A percentile compares a stretch with the other conserved stretches of the same genome.
phyloP scores from a whole-genome alignment of 2,329 filamentous ascomycete species.

The Xylaria sp. region DNA sequence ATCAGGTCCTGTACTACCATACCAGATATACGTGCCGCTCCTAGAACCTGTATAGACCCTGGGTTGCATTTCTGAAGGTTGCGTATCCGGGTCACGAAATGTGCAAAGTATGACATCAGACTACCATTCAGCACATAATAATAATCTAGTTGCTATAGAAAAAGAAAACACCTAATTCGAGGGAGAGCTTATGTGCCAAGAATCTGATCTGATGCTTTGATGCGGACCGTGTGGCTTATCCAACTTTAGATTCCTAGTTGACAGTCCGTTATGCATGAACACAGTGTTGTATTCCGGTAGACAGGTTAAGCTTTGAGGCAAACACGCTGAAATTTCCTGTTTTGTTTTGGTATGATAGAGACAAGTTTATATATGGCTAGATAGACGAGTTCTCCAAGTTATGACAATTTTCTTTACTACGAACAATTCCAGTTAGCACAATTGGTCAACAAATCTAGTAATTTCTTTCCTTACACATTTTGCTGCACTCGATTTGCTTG shows the following conservation, averaged over 20 bases:
- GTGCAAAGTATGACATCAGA: not conserved
- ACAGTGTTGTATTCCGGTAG: constrained; percentile 2
- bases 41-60: not conserved
- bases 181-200: not conserved
- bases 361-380: not conserved
- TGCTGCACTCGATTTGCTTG: not conserved
- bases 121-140: not conserved
- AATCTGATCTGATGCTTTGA: constrained; percentile 13
- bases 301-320: not conserved
- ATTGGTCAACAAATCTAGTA: not conserved
- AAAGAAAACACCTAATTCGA: not conserved
- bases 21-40: not conserved
- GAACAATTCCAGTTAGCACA: not conserved
- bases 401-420: not conserved
- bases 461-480: not conserved
- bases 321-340: not conserved
- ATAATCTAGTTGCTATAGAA: not conserved
- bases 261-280: constrained; percentile 13
- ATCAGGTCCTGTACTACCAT: not conserved
- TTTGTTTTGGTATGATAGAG: not conserved
- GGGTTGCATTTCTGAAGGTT: not conserved
- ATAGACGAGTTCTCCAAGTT: not conserved
- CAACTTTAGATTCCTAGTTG: constrained; percentile 5
- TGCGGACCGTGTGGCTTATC: constrained; percentile 9
- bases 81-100: not conserved